Conservation (phyloP, 2,329 filamentous ascomycete genomes). For the Claviceps sp. region DNA sequence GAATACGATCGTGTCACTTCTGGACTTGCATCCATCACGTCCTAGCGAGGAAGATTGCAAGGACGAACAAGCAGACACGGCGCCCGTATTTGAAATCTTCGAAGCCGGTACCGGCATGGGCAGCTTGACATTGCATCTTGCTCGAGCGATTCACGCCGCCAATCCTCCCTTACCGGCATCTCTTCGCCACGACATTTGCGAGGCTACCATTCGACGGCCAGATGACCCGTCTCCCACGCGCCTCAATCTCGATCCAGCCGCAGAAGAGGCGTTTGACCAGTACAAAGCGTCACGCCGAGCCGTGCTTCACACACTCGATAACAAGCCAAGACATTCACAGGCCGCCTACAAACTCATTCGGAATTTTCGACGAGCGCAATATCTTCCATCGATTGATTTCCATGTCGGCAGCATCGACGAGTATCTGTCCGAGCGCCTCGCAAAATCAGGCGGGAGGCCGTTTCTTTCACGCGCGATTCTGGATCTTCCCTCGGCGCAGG, state of each 20-base stretch:
- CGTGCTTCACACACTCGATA: slow-evolving; percentile 63
- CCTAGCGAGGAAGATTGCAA: slow-evolving; percentile 16
- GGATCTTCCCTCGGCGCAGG: slow-evolving; percentile 54
- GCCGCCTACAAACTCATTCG: slow-evolving; percentile 52
- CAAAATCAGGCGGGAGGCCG: slow-evolving; percentile 27
- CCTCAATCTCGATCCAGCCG: slow-evolving; percentile 16
- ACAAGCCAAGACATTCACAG: slow-evolving; percentile 44
- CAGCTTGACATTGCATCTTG: slow-evolving; percentile 60
- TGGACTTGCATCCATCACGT: slow-evolving; percentile 55
- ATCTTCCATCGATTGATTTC: slow-evolving; percentile 59
- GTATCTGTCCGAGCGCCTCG: slow-evolving; percentile 44
- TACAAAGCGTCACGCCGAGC: slow-evolving; percentile 45
- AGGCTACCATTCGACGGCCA: slow-evolving; percentile 11
- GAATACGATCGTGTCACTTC: slow-evolving; percentile 58
- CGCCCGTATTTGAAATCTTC: slow-evolving; percentile 54
- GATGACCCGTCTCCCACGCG: slow-evolving; percentile 7
- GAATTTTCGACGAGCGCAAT: slow-evolving; percentile 56
- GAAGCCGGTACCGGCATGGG: slow-evolving; percentile 82
- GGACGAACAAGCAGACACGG: slow-evolving; percentile 17
- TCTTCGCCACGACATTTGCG: slow-evolving; percentile 20
- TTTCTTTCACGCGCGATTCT: slow-evolving; percentile 62
- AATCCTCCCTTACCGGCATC: slow-evolving; percentile 40
- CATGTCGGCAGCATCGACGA: slow-evolving; percentile 52
- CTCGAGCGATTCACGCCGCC: slow-evolving; percentile 61
- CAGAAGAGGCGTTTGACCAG: slow-evolving; percentile 23